Percentiles rank a stretch among this genome's conserved stretches.
These are phyloP conservation scores for Nothopassalora personata DNA, from an alignment of 2,329 filamentous ascomycete genomes.

Conservation along the genomic window DNA sequence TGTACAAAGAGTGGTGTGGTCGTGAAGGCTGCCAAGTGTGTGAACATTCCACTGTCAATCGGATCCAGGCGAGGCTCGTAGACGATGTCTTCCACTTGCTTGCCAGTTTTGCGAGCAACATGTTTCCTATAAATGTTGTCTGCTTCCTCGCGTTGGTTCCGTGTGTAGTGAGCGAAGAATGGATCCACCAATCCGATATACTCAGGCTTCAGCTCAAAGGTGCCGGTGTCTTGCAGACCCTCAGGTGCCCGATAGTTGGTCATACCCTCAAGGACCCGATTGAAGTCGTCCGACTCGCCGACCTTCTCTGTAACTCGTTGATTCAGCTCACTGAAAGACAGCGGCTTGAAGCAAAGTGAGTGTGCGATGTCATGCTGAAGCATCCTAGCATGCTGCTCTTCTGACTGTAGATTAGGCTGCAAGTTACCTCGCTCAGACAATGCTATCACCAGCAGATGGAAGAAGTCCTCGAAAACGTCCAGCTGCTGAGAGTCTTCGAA, in stretches of 20 bases:
- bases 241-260: constrained; percentile 86
- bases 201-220: constrained; percentile 83
- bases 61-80: constrained; percentile 80
- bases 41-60: constrained; percentile 72
- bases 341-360: constrained; percentile 89
- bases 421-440: constrained; percentile 83
- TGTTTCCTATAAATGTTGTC: constrained; percentile 83
- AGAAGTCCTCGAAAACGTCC: constrained; percentile 91
- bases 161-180: constrained; percentile 92
- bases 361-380: constrained; percentile 89
- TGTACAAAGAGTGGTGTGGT: constrained; percentile 81
- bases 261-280: constrained; percentile 77
- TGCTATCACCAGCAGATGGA: constrained; percentile 85
- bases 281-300: constrained; percentile 82
- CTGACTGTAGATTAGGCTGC: constrained; percentile 61
- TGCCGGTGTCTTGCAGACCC: constrained; percentile 85
- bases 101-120: constrained; percentile 81
- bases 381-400: constrained; percentile 58
- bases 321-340: constrained; percentile 89
- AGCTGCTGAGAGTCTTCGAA: constrained; percentile 85
- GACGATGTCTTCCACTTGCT: constrained; percentile 74
- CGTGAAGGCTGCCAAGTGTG: constrained; percentile 71
- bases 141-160: constrained; percentile 94
- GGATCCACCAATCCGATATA: constrained; percentile 87
- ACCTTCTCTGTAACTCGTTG: constrained; percentile 82